phyloP scores from a whole-genome alignment of 2,329 filamentous ascomycete species.

The Onygenales sp. region DNA sequence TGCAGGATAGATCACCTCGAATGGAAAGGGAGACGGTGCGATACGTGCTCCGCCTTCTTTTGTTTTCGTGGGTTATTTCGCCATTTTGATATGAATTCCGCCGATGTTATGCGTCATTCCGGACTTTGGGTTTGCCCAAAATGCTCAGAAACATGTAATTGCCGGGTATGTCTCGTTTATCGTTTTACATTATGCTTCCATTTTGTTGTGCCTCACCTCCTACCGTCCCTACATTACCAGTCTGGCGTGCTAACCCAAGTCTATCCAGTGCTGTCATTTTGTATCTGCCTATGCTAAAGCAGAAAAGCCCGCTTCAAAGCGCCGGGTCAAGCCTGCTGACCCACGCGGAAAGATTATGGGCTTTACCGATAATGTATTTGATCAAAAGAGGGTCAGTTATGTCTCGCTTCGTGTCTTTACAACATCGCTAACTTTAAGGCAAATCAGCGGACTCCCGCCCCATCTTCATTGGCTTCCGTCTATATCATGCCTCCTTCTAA shows the following conservation, averaged over 20 bases:
- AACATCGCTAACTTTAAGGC: not conserved
- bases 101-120: constrained; percentile 20
- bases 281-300: constrained; percentile 22
- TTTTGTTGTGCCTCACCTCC: no score
- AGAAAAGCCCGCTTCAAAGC: constrained; percentile 23
- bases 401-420: not conserved
- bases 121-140: constrained; percentile 25
- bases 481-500: constrained; percentile 3
- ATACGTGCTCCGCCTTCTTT: constrained; percentile 26
- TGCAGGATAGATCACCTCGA: constrained; percentile 26
- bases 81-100: constrained; percentile 25
- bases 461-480: constrained; percentile 1
- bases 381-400: constrained; percentile 22
- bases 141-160: constrained; percentile 25
- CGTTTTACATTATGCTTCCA: not conserved
- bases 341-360: constrained; percentile 24
- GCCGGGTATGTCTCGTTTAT: constrained; percentile 13
- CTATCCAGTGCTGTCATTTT: constrained; percentile 24
- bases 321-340: constrained; percentile 23
- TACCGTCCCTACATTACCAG: no score
- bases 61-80: constrained; percentile 27
- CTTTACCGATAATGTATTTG: constrained; percentile 30
- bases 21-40: constrained; percentile 26
- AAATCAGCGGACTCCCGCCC: constrained; percentile 7
- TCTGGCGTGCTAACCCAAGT: not conserved